Percentiles rank a stretch among this genome's conserved stretches.
phyloP scores from a whole-genome alignment of 345 rosid species.

The Ailanthus altissimus region DNA sequence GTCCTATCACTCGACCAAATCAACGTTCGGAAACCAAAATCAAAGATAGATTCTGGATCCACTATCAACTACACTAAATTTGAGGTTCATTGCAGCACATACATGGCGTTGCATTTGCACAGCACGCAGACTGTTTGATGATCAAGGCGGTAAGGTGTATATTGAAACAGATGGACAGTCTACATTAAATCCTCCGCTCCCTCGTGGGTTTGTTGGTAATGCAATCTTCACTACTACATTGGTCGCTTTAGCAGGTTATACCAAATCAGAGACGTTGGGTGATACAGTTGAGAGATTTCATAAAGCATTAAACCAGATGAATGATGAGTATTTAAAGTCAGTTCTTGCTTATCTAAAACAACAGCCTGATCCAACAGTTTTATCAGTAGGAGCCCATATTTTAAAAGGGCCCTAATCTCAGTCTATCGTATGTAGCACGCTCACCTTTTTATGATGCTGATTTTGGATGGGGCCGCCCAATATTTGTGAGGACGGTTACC shows the following conservation, averaged over 20 bases:
- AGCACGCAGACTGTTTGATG: conserved; percentile 7
- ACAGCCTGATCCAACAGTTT: conserved; percentile 30
- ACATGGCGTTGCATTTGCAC: neutral
- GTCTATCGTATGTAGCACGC: conserved; percentile 48
- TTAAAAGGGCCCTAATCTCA: conserved; percentile 46
- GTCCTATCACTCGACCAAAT: neutral
- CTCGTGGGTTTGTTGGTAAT: conserved; percentile 12
- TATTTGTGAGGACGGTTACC: conserved; percentile 51
- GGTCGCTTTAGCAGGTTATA: neutral
- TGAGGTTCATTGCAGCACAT: neutral
- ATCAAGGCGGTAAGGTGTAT: conserved; percentile 12
- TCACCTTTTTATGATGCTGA: conserved; percentile 46
- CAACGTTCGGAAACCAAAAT: neutral
- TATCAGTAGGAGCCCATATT: conserved; percentile 45
- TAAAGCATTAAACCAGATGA: neutral
- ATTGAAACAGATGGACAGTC: neutral
- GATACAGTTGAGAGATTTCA: neutral
- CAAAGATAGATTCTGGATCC: neutral
- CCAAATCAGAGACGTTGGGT: neutral
- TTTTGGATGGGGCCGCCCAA: conserved; percentile 75
- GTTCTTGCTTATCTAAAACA: neutral
- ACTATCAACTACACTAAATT: neutral
- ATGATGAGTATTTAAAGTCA: neutral
- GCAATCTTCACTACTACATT: neutral
- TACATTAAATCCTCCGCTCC: conserved; percentile 12